Conservation (phyloP, 1,284 basidiomycete genomes). For the Chalciporus sp. region DNA sequence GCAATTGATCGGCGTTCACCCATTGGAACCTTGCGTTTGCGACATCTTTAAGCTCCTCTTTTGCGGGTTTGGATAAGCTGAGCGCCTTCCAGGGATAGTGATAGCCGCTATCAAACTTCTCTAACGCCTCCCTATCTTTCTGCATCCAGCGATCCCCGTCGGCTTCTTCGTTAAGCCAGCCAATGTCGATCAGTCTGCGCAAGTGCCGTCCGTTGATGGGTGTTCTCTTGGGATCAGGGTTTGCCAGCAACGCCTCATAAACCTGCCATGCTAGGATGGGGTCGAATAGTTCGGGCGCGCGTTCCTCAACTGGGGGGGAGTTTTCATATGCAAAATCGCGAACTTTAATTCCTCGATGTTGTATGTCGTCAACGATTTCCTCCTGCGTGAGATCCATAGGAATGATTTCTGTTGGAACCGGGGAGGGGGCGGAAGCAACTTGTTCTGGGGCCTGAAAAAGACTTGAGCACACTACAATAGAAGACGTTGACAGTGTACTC, state of each 20-base stretch:
- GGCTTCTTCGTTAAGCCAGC: conserved; percentile 49
- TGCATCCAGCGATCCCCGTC: conserved; percentile 40
- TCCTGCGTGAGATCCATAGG: conserved; percentile 36
- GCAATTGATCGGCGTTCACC: conserved; percentile 34
- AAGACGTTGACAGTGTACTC: conserved; percentile 7
- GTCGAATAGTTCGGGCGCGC: conserved; percentile 44
- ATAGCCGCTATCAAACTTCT: conserved; percentile 37
- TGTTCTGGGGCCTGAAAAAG: conserved; percentile 15
- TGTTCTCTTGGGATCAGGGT: conserved; percentile 30
- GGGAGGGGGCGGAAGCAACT: conserved; percentile 34
- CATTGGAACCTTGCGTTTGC: conserved; percentile 34
- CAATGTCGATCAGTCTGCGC: conserved; percentile 47
- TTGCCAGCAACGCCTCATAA: conserved; percentile 34
- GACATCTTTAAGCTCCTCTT: conserved; percentile 29
- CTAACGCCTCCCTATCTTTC: conserved; percentile 46
- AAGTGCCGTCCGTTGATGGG: conserved; percentile 47
- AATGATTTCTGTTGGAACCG: conserved; percentile 43
- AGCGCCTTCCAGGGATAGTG: conserved; percentile 33
- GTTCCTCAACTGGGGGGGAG: conserved; percentile 10
- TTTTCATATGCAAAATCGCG: conserved; percentile 49
- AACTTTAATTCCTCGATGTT: conserved; percentile 48
- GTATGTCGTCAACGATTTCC: conserved; percentile 36
- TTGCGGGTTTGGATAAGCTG: conserved; percentile 28
- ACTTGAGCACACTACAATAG: neutral
- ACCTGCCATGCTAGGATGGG: conserved; percentile 37